Base-by-base conservation (phyloP, 2,329 filamentous ascomycete genomes). In the Pseudogymnoascus pannorum region DNA sequence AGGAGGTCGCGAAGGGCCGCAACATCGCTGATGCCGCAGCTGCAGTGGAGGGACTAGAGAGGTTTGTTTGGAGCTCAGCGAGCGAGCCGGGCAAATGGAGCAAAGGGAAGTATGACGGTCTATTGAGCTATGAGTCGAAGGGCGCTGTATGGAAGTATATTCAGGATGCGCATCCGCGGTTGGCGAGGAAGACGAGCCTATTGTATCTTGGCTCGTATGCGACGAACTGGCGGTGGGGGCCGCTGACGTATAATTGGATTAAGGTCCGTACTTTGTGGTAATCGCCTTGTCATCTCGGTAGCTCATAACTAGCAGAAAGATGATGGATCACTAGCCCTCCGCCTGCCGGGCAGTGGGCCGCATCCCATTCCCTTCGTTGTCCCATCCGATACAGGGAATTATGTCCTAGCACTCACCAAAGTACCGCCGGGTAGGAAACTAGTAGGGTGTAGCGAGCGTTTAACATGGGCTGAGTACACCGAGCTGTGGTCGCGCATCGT, bases 81-180 rank as follows among this genome's bases (percentile, higher is more conserved):
- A 69, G 71, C 1, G 66, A 76, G 64, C 69, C 70, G 1, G 68
- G 64, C 6, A 75, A 73, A 62, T 72, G 70, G 68, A 75, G 72
- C n/a, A 66, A 66, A 8, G 77, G 77, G 0, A 76, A 76, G 63
- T 78, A 78, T 60, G 72, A 61, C 2, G 66, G 70, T 12, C 73
- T 77, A 0, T 73, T 74, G 57, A 75, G 79, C 64, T 78, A 76
- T 61, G 74, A 78, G 40, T 67, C 70, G 11, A 79, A 79, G 64
- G 76, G 74, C 4, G 66, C 67, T 0, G 71, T 68, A 4, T 69
- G 66, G 2, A 65, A 69, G 2, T 76, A 76, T 54, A 65, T 71
- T 33, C 65, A 63, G 54, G 61, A 68, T 16, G 54, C 60, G n/a
- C 67, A 72, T 63, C 68, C 67, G 0, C 59, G 61, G 8, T 61